phyloP scores from a whole-genome alignment of 1,139 yeast species.

The Pichia kudriavzevii region DNA sequence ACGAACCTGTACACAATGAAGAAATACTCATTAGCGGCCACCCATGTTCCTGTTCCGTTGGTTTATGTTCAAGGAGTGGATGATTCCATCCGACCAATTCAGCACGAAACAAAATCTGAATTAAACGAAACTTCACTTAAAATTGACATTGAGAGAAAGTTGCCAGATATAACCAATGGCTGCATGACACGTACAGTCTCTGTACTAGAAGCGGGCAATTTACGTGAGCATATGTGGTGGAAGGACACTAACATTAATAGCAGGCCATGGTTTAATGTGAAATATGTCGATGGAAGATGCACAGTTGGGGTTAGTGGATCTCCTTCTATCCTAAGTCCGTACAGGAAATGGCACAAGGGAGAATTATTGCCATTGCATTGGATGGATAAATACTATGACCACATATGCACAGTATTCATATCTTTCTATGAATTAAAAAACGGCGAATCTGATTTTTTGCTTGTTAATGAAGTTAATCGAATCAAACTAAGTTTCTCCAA shows the following conservation, averaged over 20 bases:
- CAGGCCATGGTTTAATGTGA: constrained; percentile 25
- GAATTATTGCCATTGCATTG: constrained; percentile 36
- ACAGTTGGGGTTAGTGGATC: constrained; percentile 12
- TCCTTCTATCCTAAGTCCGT: constrained; percentile 33
- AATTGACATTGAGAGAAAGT: constrained; percentile 21
- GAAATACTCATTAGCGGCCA: constrained; percentile 27
- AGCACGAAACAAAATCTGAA: no score
- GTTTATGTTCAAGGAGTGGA: constrained; percentile 31
- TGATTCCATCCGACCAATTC: constrained; percentile 14
- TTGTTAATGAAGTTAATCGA: constrained; percentile 31
- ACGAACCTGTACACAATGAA: constrained; percentile 25
- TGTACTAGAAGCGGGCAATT: constrained; percentile 24
- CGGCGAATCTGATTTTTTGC: constrained; percentile 17
- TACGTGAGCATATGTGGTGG: constrained; percentile 28
- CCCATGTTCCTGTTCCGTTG: constrained; percentile 29
- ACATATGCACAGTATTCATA: constrained; percentile 37
- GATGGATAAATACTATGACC: constrained; percentile 41
- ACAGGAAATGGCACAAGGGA: constrained; percentile 30
- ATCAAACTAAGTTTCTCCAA: constrained; percentile 29
- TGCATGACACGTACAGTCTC: constrained; percentile 26
- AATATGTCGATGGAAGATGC: constrained; percentile 24
- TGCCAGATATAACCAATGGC: constrained; percentile 22
- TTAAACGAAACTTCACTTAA: no score
- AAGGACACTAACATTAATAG: no score
- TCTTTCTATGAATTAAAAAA: constrained; percentile 33